Conservation (phyloP, 371 early-diverging fungal genomes). For the Coemansia linderi region DNA sequence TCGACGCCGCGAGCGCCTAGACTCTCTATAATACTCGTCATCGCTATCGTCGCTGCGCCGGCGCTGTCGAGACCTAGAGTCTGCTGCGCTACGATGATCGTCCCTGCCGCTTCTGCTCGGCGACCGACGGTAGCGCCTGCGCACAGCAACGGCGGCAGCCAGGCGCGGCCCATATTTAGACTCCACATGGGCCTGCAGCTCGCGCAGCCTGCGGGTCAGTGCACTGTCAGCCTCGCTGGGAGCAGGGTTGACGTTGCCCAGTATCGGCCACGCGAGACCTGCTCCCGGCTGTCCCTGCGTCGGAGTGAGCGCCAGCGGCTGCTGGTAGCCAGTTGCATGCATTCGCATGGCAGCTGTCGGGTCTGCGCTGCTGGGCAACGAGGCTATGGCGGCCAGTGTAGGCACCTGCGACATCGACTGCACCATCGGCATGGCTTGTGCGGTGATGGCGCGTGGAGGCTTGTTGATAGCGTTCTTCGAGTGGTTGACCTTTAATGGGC, state of each 20-base stretch:
- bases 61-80: not conserved
- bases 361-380: slow-evolving; percentile 22
- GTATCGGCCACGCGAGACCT: slow-evolving; percentile 33
- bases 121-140: not conserved
- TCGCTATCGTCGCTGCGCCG: not conserved
- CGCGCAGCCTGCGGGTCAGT: slow-evolving; percentile 10
- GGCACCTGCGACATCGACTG: slow-evolving; percentile 9
- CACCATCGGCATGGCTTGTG: not conserved
- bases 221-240: not conserved
- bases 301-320: too few species aligned
- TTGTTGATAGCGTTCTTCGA: slow-evolving; percentile 72
- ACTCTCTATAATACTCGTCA: not conserved
- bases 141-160: not conserved
- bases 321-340: slow-evolving; percentile 12
- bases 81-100: not conserved
- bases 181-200: slow-evolving; percentile 23
- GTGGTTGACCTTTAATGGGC: slow-evolving; percentile 65
- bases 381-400: slow-evolving; percentile 28
- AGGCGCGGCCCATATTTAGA: slow-evolving; percentile 17
- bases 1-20: not conserved
- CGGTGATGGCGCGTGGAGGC: slow-evolving; percentile 23
- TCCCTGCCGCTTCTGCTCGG: not conserved
- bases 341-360: slow-evolving; percentile 11
- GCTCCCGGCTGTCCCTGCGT: not conserved
- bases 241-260: slow-evolving; percentile 15